These are phyloP conservation scores for Viola pubescens DNA, from an alignment of 441 rosid genomes.

Conservation along the genomic window DNA sequence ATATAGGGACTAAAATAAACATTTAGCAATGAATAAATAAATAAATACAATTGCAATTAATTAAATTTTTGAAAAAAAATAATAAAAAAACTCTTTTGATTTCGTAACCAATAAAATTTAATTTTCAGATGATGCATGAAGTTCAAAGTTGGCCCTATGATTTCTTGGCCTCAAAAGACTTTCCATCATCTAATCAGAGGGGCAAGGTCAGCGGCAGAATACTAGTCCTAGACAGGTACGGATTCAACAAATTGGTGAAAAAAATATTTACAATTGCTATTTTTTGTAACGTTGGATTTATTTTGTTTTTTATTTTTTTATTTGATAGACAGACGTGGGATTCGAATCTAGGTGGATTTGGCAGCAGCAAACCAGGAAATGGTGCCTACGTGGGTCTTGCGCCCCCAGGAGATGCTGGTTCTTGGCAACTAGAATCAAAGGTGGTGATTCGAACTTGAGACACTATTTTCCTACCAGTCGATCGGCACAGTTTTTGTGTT, in stretches of 20 bases:
- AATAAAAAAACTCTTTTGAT: too few relatives aligned
- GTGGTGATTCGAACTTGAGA: slow-evolving; percentile 16
- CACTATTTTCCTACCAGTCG: background rate
- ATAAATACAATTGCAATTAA: too few relatives aligned
- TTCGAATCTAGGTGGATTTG: slow-evolving; percentile 22
- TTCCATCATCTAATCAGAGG: slow-evolving; percentile 39
- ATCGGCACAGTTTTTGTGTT: background rate
- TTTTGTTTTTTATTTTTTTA: too few relatives aligned
- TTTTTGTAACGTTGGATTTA: too few relatives aligned
- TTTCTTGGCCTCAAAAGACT: slow-evolving; percentile 63
- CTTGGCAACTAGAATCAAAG: slow-evolving; percentile 81
- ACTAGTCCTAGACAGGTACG: slow-evolving; percentile 51
- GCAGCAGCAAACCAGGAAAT: slow-evolving; percentile 17
- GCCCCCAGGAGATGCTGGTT: slow-evolving; percentile 61
- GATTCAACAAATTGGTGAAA: too few relatives aligned
- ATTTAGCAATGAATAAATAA: too few relatives aligned
- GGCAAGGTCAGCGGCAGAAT: slow-evolving; percentile 59
- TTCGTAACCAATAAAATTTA: background rate
- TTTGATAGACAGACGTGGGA: too few relatives aligned
- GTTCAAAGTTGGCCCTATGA: slow-evolving; percentile 67
- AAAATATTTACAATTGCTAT: too few relatives aligned
- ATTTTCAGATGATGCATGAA: slow-evolving; percentile 43
- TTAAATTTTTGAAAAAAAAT: too few relatives aligned
- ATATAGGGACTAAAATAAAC: too few relatives aligned
- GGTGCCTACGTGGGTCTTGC: slow-evolving; percentile 66